Conservation (phyloP, 1,284 basidiomycete genomes). For the Ceratobasidium sp. region DNA sequence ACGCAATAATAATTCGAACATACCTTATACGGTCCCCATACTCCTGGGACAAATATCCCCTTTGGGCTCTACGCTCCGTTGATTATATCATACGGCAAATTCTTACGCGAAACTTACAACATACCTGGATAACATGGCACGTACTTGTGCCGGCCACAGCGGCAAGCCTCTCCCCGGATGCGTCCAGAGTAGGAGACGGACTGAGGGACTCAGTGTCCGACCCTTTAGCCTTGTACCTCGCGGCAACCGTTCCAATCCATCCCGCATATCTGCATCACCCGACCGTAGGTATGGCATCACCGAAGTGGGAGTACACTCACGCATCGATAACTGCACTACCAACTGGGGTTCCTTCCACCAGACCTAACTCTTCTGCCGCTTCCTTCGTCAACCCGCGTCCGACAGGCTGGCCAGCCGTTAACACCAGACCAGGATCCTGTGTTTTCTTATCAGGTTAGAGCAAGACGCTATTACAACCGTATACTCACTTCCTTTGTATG, state of each 20-base stretch:
- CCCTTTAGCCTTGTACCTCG: slow-evolving; percentile 70
- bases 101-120: slow-evolving; percentile 44
- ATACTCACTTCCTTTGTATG: not conserved
- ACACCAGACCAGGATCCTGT: slow-evolving; percentile 63
- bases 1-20: slow-evolving; percentile 13
- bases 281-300: not conserved
- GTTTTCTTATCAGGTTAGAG: not conserved
- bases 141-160: slow-evolving; percentile 97
- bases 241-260: slow-evolving; percentile 98
- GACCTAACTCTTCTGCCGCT: slow-evolving; percentile 88
- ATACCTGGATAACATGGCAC: slow-evolving; percentile 91
- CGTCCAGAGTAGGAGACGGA: slow-evolving; percentile 71
- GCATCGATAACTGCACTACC: slow-evolving; percentile 97
- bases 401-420: slow-evolving; percentile 94
- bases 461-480: not conserved
- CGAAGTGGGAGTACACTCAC: slow-evolving; percentile 63
- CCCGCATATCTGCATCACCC: slow-evolving; percentile 82
- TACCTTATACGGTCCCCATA: slow-evolving; percentile 97
- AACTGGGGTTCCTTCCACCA: slow-evolving; percentile 91
- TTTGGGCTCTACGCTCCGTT: slow-evolving; percentile 36
- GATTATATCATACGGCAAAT: not conserved
- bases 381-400: slow-evolving; percentile 84
- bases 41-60: slow-evolving; percentile 90
- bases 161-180: slow-evolving; percentile 86
- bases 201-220: slow-evolving; percentile 58